Evolutionary conservation across 345 rosid genomes (phyloP).

Genomic region (Bruguiera gymnorhiza): DNA sequence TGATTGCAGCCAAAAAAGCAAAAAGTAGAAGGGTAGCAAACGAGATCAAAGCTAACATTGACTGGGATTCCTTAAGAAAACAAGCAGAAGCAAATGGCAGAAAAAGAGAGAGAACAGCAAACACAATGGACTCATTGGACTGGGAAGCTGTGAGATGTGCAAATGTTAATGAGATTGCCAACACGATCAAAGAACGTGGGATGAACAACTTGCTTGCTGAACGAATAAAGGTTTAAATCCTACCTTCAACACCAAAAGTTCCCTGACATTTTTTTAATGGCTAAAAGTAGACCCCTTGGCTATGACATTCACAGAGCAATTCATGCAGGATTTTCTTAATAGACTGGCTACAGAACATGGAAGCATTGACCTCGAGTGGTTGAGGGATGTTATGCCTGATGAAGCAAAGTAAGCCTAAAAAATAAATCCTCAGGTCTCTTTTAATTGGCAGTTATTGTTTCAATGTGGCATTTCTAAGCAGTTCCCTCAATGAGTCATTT

Average conservation of each 20-base stretch:
- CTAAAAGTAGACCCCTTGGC: too few relatives aligned
- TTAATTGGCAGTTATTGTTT: background rate
- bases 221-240: constrained; percentile 21
- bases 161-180: constrained; percentile 24
- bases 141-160: constrained; percentile 35
- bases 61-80: constrained; percentile 29
- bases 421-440: background rate
- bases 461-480: background rate
- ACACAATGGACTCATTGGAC: constrained; percentile 31
- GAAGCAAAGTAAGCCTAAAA: constrained; percentile 44
- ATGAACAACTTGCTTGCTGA: constrained; percentile 31
- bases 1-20: constrained; percentile 30
- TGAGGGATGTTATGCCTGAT: constrained; percentile 53
- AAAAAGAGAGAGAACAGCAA: constrained; percentile 20
- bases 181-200: constrained; percentile 33
- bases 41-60: constrained; percentile 30
- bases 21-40: constrained; percentile 48
- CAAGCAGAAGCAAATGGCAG: constrained; percentile 19
- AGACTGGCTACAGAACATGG: constrained; percentile 32
- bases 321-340: constrained; percentile 46
- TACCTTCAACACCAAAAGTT: too few relatives aligned
- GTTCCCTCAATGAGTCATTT: background rate
- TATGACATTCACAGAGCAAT: too few relatives aligned
- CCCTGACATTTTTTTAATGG: too few relatives aligned
- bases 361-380: constrained; percentile 69